Evolutionary conservation across 106 monocot genomes (phyloP), one percentile per base, ranked within the genome.

Genomic region (Alisma plantagoaquatica): DNA sequence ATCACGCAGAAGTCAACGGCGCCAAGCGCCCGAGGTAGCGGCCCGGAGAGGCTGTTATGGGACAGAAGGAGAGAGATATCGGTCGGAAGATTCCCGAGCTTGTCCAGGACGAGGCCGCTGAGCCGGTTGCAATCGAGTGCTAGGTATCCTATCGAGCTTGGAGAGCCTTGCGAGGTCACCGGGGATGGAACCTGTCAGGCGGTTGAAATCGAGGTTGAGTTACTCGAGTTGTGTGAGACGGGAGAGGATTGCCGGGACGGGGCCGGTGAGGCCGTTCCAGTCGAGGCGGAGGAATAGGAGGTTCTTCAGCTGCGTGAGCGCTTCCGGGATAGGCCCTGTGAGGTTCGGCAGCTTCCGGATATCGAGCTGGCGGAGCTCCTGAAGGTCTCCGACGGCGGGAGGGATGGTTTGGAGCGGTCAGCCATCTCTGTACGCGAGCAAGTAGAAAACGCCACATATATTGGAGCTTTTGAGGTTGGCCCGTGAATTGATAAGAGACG

Each of bases 161-260:
- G 60, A 44, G n/a, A 62, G 33, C 2, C 56, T 46, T 47, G 65
- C 68, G 46, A 77, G 65, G 11, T 61, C 60, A 9, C 61, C 27
- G 3, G 77, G 82, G 54, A 82, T 77, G 3, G 65, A 11, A 46
- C 82, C 82, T 29, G n/a, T n/a, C n/a, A n/a, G n/a, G n/a, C n/a
- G 43, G 49, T 70, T 73, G 61, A 66, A 68, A 28, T 52, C 45
- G 58, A 77, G 76, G 23, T 49, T 50, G 53, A 82, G 48, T 8
- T 56, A 29, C 15, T 29, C 27, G 42, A 77, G 73, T 12, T 27
- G 46, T 21, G 59, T 3, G 47, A 82, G 49, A 7, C 31, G 24
- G 15, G 55, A 32, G 25, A 82, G 68, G 51, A 68, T 65, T 5
- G 60, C 38, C 8, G 82, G 80, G 30, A 80, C 38, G 0, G 67